These are phyloP conservation scores for Nyctanthes arbortristis DNA, from an alignment of 257 asterid genomes.

Conservation along the genomic window DNA sequence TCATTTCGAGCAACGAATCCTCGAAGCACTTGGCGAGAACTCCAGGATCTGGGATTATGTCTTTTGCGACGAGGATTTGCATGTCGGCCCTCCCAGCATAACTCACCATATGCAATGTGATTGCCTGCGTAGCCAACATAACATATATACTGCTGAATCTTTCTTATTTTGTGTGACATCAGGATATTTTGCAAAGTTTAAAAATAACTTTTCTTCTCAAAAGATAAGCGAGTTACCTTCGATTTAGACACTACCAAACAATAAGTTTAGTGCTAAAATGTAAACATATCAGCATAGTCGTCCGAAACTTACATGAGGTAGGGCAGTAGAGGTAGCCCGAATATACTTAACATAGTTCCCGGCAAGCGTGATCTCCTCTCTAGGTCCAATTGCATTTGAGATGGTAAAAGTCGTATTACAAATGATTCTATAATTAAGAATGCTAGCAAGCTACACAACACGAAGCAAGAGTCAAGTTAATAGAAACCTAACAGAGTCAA, in stretches of 20 bases:
- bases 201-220: neutral
- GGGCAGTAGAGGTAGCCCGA: slow-evolving; percentile 32
- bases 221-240: neutral
- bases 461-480: neutral
- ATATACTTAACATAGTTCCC: slow-evolving; percentile 37
- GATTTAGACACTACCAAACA: neutral
- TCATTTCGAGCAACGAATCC: slow-evolving; percentile 66
- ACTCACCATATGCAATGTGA: slow-evolving; percentile 88
- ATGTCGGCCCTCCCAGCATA: slow-evolving; percentile 69
- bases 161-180: neutral
- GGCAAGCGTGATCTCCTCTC: slow-evolving; percentile 32
- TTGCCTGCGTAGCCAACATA: slow-evolving; percentile 46
- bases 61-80: slow-evolving; percentile 82
- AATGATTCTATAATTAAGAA: slow-evolving; percentile 39
- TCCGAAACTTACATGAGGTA: slow-evolving; percentile 38
- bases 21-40: slow-evolving; percentile 66
- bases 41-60: slow-evolving; percentile 70
- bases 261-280: too few relatives aligned
- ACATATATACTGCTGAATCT: neutral
- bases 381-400: slow-evolving; percentile 50
- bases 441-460: slow-evolving; percentile 29
- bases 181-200: neutral
- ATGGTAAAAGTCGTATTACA: slow-evolving; percentile 47
- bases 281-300: too few relatives aligned
- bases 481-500: neutral